Conservation (phyloP, 2,329 filamentous ascomycete genomes). For the Aspergillus amoenus region DNA sequence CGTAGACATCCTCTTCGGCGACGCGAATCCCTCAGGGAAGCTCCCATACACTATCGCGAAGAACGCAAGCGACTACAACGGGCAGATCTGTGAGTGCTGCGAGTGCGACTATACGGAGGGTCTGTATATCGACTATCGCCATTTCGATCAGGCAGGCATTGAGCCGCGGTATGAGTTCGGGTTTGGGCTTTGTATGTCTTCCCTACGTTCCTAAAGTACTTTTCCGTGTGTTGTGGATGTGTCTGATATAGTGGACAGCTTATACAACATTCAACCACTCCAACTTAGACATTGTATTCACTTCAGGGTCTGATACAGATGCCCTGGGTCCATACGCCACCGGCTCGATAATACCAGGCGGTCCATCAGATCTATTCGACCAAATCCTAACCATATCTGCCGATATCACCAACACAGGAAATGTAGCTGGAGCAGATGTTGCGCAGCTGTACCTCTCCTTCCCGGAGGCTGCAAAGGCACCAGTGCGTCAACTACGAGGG, state of each 20-base stretch:
- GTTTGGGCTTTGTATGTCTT: not conserved
- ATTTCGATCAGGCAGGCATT: not conserved
- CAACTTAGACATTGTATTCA: not conserved
- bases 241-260: not conserved
- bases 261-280: not conserved
- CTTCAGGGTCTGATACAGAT: not conserved
- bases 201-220: too few relatives aligned
- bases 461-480: conserved; percentile 28
- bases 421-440: conserved; percentile 49
- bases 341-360: conserved; percentile 31
- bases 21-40: conserved; percentile 72
- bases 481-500: conserved; percentile 45
- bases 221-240: not conserved
- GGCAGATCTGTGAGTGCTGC: conserved; percentile 37
- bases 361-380: conserved; percentile 57
- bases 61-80: conserved; percentile 61
- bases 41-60: conserved; percentile 78
- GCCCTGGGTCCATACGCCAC: not conserved
- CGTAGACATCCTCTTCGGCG: conserved; percentile 79
- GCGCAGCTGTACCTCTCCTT: conserved; percentile 58
- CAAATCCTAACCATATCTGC: conserved; percentile 49
- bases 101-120: not conserved
- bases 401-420: conserved; percentile 52
- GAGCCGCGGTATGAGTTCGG: not conserved
- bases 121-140: not conserved